Percentiles rank a stretch among this genome's conserved stretches.
Conservation (phyloP, 805 yeast genomes). For the Starmerella ratchasimensis region DNA sequence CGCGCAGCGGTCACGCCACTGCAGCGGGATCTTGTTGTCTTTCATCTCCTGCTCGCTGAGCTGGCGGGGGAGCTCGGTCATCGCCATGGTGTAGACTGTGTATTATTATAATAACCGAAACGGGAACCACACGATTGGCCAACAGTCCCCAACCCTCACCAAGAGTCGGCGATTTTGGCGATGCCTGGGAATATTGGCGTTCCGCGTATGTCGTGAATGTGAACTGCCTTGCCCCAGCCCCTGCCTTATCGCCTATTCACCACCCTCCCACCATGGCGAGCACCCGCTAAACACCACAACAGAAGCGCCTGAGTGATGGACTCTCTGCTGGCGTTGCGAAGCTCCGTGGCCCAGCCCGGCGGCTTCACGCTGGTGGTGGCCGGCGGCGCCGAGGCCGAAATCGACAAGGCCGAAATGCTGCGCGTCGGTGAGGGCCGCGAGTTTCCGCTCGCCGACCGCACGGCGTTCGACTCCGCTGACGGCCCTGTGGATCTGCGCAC, state of each 20-base stretch:
- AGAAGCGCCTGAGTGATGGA: constrained; percentile 8
- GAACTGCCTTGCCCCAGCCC: too few species aligned
- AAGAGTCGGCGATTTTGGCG: too few species aligned
- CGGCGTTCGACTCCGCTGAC: constrained; percentile 14
- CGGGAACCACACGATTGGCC: too few species aligned
- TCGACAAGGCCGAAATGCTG: constrained; percentile 5
- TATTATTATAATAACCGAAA: too few species aligned
- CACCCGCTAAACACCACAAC: too few species aligned
- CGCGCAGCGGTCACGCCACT: constrained; percentile 77
- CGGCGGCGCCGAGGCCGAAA: constrained; percentile 3
- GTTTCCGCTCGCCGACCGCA: constrained; percentile 9
- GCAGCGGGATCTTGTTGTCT: constrained; percentile 59
- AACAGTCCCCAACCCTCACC: too few species aligned
- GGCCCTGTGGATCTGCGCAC: constrained; percentile 11
- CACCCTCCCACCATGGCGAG: too few species aligned
- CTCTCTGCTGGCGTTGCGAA: constrained; percentile 10
- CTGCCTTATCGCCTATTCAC: too few species aligned
- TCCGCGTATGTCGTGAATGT: too few species aligned
- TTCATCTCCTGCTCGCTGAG: constrained; percentile 73
- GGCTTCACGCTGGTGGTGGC: constrained; percentile 3
- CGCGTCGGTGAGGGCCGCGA: constrained; percentile 4
- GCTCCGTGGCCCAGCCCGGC: constrained; percentile 8
- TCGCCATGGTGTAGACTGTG: constrained; percentile 20
- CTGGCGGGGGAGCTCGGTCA: constrained; percentile 23
- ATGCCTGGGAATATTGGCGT: too few species aligned